phyloP scores from a whole-genome alignment of 192 early-diverging fungal genomes.

The Helicostylum pulchrum region DNA sequence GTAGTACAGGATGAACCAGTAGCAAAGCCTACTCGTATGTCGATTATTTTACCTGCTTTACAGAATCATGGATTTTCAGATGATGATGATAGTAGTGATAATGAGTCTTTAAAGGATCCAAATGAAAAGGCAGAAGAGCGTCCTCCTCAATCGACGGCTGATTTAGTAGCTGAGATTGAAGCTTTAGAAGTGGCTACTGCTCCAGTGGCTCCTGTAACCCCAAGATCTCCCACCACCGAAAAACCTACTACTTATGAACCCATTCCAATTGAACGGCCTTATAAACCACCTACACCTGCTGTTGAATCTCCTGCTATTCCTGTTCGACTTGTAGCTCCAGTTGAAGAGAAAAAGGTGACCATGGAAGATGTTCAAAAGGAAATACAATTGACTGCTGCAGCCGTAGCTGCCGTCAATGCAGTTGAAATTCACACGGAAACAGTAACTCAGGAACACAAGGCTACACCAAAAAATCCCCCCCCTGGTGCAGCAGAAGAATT shows the following conservation, averaged over 20 bases:
- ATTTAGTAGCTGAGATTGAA: conserved; percentile 9
- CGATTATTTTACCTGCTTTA: conserved; percentile 11
- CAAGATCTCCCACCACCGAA: not conserved
- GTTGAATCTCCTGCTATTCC: not conserved
- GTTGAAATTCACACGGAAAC: not conserved
- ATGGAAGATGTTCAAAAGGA: too few relatives aligned
- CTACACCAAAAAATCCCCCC: not conserved
- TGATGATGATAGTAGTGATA: conserved; percentile 2
- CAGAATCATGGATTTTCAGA: conserved; percentile 6
- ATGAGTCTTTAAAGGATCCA: conserved; percentile 11
- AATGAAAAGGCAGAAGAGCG: conserved; percentile 4
- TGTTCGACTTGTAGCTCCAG: too few relatives aligned
- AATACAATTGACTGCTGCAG: too few relatives aligned
- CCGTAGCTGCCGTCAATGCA: not conserved
- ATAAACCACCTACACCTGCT: not conserved
- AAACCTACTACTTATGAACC: conserved; percentile 13
- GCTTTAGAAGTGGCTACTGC: conserved; percentile 2
- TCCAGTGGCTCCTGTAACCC: not conserved
- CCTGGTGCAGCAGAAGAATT: not conserved
- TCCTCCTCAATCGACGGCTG: not conserved
- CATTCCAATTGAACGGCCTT: conserved; percentile 7
- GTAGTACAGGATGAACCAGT: not conserved
- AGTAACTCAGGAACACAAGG: too few relatives aligned
- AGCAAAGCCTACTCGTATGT: conserved; percentile 7
- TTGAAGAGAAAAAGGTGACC: not conserved